Percentiles rank a stretch among this genome's conserved stretches.
phyloP scores from a whole-genome alignment of 1,284 basidiomycete genomes.

The Apiotrichum laibachii region DNA sequence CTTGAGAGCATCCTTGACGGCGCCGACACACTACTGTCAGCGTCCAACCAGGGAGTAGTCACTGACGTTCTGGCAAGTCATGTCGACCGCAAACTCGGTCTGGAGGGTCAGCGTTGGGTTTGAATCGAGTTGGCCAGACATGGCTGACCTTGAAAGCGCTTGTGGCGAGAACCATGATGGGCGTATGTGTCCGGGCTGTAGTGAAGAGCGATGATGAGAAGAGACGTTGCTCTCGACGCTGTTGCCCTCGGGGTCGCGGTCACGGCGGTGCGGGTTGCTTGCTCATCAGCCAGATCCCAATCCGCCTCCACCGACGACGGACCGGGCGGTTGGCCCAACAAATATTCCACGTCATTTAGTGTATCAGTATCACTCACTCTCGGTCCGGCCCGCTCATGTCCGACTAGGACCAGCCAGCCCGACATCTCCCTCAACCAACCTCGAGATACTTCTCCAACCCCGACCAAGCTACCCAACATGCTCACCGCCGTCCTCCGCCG shows the following conservation, averaged over 20 bases:
- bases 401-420: neutral
- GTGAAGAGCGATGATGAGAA: neutral
- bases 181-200: neutral
- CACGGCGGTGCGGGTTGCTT: neutral
- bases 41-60: neutral
- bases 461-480: neutral
- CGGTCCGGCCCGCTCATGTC: neutral
- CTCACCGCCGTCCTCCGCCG: neutral
- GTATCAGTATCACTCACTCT: neutral
- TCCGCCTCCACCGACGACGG: neutral
- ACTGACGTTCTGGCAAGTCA: slow-evolving; percentile 51
- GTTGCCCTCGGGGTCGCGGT: neutral
- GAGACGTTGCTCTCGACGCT: neutral
- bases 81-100: slow-evolving; percentile 53
- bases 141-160: slow-evolving; percentile 37
- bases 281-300: neutral
- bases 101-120: slow-evolving; percentile 16
- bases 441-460: neutral
- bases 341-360: neutral
- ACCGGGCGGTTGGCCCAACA: too few species aligned
- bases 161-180: slow-evolving; percentile 34
- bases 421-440: neutral
- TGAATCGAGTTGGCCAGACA: too few species aligned
- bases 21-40: slow-evolving; percentile 45
- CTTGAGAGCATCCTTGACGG: slow-evolving; percentile 40